phyloP scores from a whole-genome alignment of 148 eudicot genomes.

The Tetragonia tetragonoides region DNA sequence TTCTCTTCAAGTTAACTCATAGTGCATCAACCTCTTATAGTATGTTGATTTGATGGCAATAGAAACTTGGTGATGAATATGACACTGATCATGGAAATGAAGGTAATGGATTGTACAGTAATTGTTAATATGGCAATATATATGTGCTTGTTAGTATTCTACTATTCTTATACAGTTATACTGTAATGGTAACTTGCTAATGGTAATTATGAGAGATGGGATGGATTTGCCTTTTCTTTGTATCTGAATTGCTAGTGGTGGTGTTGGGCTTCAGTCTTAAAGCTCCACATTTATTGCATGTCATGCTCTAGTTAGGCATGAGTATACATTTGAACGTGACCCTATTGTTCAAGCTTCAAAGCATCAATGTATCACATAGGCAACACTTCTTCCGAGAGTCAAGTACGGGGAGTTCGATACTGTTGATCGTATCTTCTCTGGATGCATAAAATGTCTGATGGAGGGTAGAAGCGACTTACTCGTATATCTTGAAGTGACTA shows the following conservation, averaged over 20 bases:
- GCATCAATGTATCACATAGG: not conserved
- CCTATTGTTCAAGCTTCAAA: not conserved
- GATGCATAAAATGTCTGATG: not conserved
- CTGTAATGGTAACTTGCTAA: too few relatives aligned
- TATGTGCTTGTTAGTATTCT: not conserved
- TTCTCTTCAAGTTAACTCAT: too few relatives aligned
- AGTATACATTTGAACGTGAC: not conserved
- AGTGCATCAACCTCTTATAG: not conserved
- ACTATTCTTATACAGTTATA: too few relatives aligned
- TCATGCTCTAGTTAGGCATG: not conserved
- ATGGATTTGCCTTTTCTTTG: not conserved
- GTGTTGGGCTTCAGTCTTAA: not conserved
- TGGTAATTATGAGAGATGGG: not conserved
- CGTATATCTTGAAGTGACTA: not conserved
- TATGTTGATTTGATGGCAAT: not conserved
- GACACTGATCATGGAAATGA: not conserved
- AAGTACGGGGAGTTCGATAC: too few relatives aligned
- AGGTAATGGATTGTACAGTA: not conserved
- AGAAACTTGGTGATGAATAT: not conserved
- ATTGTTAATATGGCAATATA: too few relatives aligned
- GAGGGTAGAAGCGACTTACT: not conserved
- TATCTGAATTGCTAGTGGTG: not conserved
- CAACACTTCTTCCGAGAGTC: too few relatives aligned
- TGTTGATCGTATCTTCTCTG: not conserved
- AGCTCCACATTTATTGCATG: not conserved